These are phyloP conservation scores for Irpex rosettiformis DNA, from an alignment of 1,284 basidiomycete species.

Conservation along the genomic window DNA sequence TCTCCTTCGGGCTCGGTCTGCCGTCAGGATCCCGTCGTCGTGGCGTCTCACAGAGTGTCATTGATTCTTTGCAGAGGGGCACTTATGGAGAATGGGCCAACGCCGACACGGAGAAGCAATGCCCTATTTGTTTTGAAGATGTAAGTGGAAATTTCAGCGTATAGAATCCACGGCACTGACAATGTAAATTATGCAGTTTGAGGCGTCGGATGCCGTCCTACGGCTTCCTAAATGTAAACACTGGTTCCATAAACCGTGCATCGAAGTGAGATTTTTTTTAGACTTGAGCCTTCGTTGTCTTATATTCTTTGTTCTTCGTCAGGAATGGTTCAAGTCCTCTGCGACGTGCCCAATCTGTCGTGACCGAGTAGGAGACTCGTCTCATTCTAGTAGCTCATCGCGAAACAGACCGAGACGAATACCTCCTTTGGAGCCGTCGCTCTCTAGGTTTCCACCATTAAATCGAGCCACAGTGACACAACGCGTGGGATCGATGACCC, in stretches of 20 bases:
- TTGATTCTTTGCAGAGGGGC: constrained; percentile 55
- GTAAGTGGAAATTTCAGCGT: constrained; percentile 48
- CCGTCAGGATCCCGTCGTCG: too few species aligned
- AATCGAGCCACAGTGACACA: not conserved
- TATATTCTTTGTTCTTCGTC: not conserved
- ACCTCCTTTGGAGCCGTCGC: not conserved
- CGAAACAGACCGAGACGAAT: not conserved
- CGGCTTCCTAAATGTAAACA: constrained; percentile 68
- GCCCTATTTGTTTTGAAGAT: constrained; percentile 78
- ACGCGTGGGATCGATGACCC: not conserved
- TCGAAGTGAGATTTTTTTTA: constrained; percentile 47
- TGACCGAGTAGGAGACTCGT: constrained; percentile 12
- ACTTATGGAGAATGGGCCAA: constrained; percentile 65
- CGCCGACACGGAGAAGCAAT: constrained; percentile 60
- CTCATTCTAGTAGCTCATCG: too few species aligned
- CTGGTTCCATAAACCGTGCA: constrained; percentile 72
- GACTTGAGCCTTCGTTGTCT: not conserved
- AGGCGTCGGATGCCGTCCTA: constrained; percentile 49
- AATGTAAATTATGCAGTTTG: too few species aligned
- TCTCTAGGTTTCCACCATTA: not conserved
- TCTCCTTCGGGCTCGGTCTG: too few species aligned
- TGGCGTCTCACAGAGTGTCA: constrained; percentile 55
- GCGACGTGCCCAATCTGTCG: constrained; percentile 29
- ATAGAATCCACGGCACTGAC: too few species aligned
- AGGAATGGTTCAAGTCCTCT: constrained; percentile 29